Percentiles rank a stretch among this genome's conserved stretches.
Conservation (phyloP, 352 stramenopile species). For the Phytopythium boreale region DNA sequence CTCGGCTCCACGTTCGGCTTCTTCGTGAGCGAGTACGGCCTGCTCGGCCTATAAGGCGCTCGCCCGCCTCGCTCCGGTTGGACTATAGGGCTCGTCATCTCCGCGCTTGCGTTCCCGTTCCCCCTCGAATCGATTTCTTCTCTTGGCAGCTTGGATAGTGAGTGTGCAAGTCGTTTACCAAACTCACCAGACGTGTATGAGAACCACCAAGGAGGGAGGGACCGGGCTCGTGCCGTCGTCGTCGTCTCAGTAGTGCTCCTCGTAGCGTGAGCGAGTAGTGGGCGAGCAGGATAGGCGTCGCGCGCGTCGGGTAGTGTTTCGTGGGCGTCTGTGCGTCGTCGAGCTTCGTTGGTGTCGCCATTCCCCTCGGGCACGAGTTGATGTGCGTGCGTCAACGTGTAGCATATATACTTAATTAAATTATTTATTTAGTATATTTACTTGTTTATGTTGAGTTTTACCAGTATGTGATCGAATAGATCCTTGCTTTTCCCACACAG, state of each 20-base stretch:
- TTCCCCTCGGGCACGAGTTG: too few relatives aligned
- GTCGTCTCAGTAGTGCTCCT: too few relatives aligned
- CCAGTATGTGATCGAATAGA: not conserved
- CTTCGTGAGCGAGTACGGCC: slow-evolving; percentile 27
- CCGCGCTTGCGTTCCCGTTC: too few relatives aligned
- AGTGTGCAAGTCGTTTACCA: not conserved
- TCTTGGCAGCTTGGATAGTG: not conserved
- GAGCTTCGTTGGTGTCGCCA: too few relatives aligned
- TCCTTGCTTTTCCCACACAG: not conserved
- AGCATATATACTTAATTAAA: not conserved
- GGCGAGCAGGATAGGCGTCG: not conserved
- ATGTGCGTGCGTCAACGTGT: not conserved
- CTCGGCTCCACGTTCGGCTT: slow-evolving; percentile 31
- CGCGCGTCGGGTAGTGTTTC: too few relatives aligned
- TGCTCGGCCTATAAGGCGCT: slow-evolving; percentile 20
- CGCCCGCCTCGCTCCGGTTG: too few relatives aligned
- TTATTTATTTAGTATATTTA: not conserved
- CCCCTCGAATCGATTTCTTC: not conserved
- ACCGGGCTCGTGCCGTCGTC: too few relatives aligned
- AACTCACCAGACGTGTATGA: not conserved
- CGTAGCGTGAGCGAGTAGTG: not conserved
- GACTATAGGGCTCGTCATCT: not conserved
- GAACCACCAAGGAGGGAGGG: not conserved
- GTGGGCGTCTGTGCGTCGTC: too few relatives aligned
- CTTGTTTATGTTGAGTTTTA: not conserved